Conservation (phyloP, 1,139 yeast genomes). For the Taphrina populina region DNA sequence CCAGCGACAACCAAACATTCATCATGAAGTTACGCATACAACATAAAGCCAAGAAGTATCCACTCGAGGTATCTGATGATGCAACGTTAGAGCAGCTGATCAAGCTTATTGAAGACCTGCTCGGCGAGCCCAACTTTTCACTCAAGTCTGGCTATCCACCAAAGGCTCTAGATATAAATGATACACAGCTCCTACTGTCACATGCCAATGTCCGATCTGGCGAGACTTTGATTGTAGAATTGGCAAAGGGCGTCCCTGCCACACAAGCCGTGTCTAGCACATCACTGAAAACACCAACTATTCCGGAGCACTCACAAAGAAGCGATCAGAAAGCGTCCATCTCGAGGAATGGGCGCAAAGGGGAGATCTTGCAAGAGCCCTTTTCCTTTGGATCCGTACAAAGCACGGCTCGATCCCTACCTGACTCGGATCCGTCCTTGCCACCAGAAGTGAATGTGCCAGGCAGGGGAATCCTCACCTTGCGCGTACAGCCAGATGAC, state of each 20-base stretch:
- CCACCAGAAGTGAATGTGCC: constrained; percentile 18
- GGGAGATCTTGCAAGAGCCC: constrained; percentile 2
- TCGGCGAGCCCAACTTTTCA: constrained; percentile 35
- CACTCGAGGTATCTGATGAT: constrained; percentile 41
- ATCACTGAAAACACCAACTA: not conserved
- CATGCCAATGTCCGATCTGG: constrained; percentile 56
- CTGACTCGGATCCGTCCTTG: not conserved
- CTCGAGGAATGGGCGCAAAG: not conserved
- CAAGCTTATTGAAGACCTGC: constrained; percentile 32
- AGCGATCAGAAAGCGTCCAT: not conserved
- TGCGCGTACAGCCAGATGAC: constrained; percentile 71
- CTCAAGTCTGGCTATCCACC: constrained; percentile 66
- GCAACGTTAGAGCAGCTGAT: constrained; percentile 43
- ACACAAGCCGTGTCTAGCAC: not conserved
- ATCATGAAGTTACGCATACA: constrained; percentile 21
- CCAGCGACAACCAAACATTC: no score
- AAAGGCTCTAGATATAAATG: constrained; percentile 47
- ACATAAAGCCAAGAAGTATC: constrained; percentile 25
- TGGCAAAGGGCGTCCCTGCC: not conserved
- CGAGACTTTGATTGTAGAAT: constrained; percentile 55
- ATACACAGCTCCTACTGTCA: constrained; percentile 41
- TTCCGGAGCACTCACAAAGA: not conserved
- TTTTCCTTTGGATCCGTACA: constrained; percentile 4
- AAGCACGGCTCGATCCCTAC: not conserved
- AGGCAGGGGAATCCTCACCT: constrained; percentile 45